Base-by-base conservation (phyloP, 305 asterid genomes). In the Andrographis paniculata region DNA sequence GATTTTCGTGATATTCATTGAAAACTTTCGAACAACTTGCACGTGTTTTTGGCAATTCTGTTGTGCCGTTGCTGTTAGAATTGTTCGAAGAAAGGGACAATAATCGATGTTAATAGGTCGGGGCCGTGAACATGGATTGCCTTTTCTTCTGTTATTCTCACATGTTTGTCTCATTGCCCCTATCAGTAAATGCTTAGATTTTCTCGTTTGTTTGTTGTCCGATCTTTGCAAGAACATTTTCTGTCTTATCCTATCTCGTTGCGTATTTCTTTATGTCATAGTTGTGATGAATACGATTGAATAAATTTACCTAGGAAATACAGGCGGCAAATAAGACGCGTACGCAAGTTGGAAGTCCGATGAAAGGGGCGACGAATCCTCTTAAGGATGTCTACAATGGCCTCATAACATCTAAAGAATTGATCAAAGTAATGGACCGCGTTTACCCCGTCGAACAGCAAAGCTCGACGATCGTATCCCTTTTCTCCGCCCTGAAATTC, bases 391-490 rank as follows among this genome's bases (percentile, higher is more conserved):
- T 76, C 16, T 70, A 71, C 17, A 71, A 69, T 27, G 80, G 91
- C 45, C 88, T 89, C 35, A 39, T 78, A 17, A 75, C 95, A 33
- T 85, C 94, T 9, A 79, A 75, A 70, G 96, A 87, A 60, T 45
- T 86, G 40, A 66, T 80, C 42, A 83, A 77, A 70, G 68, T 83
- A 20, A 46, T 87, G 76, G 65, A 59, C 53, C 93, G 78, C 0
- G 46, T 86, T 17, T 67, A 73, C 50, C 66, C 45, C 51, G 55
- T 71, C 5, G 87, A 69, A 24, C 78, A 80, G 36, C 82, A 78
- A 14, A 71, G 53, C 54, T 55, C 91, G 3, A 73, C 84, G 0
- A 59, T 75, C 56, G 0, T 72, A 16, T 72, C 95, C 45, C 79
- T 89, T 52, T 67, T 77, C 67, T 67, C 94, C 0, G 93, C 94